phyloP scores from a whole-genome alignment of 164 flowering plant genomes.

The Santalum album region DNA sequence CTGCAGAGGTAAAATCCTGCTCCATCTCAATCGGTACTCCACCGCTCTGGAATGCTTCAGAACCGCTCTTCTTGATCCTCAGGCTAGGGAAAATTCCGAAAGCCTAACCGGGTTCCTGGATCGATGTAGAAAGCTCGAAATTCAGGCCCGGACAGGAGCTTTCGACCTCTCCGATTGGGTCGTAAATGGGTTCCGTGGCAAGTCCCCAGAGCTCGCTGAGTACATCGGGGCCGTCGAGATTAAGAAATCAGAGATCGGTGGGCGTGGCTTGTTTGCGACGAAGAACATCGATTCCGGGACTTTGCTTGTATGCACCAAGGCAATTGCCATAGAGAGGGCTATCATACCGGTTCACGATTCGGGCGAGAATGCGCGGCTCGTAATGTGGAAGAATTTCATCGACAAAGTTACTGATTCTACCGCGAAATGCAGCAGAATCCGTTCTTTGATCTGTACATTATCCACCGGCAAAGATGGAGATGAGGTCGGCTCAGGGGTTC shows the following conservation, averaged over 20 bases:
- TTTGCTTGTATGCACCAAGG: conserved; percentile 57
- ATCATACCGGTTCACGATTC: conserved; percentile 47
- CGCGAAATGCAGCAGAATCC: conserved; percentile 32
- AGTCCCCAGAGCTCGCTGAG: conserved; percentile 63
- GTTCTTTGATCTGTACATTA: conserved; percentile 28
- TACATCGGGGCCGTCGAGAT: conserved; percentile 61
- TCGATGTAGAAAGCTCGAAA: conserved; percentile 63
- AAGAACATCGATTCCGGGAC: conserved; percentile 66
- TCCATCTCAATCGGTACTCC: conserved; percentile 43
- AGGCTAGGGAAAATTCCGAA: conserved; percentile 31
- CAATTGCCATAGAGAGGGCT: conserved; percentile 67
- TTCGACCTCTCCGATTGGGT: conserved; percentile 88
- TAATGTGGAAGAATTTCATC: conserved; percentile 87
- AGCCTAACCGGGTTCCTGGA: conserved; percentile 42
- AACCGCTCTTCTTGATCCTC: conserved; percentile 39
- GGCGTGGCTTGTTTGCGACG: conserved; percentile 62
- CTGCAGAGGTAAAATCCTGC: conserved; percentile 76
- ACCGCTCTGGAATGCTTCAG: conserved; percentile 56
- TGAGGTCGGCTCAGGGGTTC: conserved; percentile 51
- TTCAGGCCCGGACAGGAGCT: conserved; percentile 52
- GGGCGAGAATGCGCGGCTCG: conserved; percentile 44
- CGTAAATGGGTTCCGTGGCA: conserved; percentile 45
- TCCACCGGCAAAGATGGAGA: conserved; percentile 45
- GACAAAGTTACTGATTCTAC: conserved; percentile 39
- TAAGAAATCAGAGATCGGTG: conserved; percentile 48